phyloP scores from a whole-genome alignment of 345 rosid species.

The Combretum micranthum region DNA sequence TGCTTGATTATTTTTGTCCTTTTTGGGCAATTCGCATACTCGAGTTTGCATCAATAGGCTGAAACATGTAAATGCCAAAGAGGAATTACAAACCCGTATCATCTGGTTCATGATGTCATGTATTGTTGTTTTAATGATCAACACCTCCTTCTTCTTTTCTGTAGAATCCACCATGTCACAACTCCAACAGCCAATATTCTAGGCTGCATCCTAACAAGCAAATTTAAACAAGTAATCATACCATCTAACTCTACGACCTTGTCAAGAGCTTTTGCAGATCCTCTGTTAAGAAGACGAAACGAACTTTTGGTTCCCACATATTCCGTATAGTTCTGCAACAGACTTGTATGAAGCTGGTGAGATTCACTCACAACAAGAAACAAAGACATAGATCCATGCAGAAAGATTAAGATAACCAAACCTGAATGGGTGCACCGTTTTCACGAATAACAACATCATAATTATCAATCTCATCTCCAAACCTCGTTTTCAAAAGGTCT shows the following conservation, averaged over 20 bases:
- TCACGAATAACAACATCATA: constrained; percentile 84
- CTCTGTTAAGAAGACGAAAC: constrained; percentile 91
- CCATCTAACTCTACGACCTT: constrained; percentile 98
- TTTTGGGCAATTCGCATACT: too few relatives aligned
- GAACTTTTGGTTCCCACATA: constrained; percentile 80
- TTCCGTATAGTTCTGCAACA: constrained; percentile 60
- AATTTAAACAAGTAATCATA: constrained; percentile 16
- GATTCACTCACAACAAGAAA: constrained; percentile 7
- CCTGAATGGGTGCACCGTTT: constrained; percentile 92
- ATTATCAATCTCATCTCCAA: constrained; percentile 84
- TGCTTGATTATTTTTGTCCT: too few relatives aligned
- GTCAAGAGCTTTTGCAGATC: constrained; percentile 98
- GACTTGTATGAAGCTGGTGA: not conserved
- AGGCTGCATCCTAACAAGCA: constrained; percentile 2
- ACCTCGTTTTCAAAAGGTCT: constrained; percentile 82
- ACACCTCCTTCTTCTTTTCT: constrained; percentile 75
- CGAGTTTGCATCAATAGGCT: too few relatives aligned
- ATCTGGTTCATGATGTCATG: constrained; percentile 95
- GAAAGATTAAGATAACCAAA: constrained; percentile 16
- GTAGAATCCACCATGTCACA: constrained; percentile 18
- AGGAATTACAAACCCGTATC: constrained; percentile 60
- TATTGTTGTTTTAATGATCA: constrained; percentile 83
- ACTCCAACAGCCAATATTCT: not conserved
- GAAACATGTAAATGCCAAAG: constrained; percentile 8
- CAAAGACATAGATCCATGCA: not conserved